These are phyloP conservation scores for Pelomyxa schiedti DNA, from an alignment of 78 protist genomes.

Conservation along the genomic window DNA sequence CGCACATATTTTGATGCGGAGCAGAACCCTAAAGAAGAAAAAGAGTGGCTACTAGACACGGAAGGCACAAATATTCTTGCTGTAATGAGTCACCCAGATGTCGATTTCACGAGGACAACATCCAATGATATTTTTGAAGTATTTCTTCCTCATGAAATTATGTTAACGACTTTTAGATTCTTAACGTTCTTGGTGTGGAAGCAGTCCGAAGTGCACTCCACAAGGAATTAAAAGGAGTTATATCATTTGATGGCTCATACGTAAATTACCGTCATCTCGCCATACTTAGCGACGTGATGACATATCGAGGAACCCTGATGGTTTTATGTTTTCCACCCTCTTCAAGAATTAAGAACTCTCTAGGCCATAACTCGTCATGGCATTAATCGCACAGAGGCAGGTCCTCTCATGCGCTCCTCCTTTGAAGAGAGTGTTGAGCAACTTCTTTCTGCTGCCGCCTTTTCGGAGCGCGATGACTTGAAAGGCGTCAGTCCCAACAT, in stretches of 20 bases:
- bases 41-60: constrained; percentile 74
- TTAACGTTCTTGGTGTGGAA: constrained; percentile 92
- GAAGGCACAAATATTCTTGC: constrained; percentile 75
- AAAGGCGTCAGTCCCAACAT: constrained; percentile 94
- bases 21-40: constrained; percentile 16
- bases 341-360: background rate
- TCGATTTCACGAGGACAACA: constrained; percentile 69
- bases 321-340: too few species aligned
- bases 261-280: constrained; percentile 97
- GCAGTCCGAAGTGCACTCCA: constrained; percentile 87
- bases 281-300: constrained; percentile 94
- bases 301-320: constrained; percentile 84
- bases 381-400: constrained; percentile 79
- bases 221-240: constrained; percentile 74
- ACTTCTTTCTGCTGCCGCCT: constrained; percentile 89
- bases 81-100: constrained; percentile 63
- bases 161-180: too few species aligned
- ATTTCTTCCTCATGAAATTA: too few species aligned
- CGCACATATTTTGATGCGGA: constrained; percentile 6
- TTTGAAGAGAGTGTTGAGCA: constrained; percentile 99
- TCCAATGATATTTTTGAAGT: constrained; percentile 93
- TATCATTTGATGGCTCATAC: constrained; percentile 82
- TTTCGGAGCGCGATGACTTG: constrained; percentile 69
- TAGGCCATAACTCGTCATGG: constrained; percentile 96
- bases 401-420: constrained; percentile 71